Evolutionary conservation across 2,329 filamentous ascomycete species (phyloP).

Genomic region (Beauveria varroae): DNA sequence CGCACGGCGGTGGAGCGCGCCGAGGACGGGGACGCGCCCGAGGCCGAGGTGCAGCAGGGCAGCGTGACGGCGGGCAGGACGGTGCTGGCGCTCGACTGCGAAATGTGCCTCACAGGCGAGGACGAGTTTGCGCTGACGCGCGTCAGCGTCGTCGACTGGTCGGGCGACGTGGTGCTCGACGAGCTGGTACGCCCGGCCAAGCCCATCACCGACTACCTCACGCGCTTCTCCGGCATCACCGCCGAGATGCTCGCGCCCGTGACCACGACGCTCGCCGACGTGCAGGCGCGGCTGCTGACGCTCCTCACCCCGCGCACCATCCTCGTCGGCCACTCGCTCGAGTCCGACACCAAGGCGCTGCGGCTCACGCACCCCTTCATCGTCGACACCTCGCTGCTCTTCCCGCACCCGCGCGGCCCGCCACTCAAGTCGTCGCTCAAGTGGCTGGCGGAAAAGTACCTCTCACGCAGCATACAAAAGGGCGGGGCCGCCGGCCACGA

Average conservation of each 20-base stretch:
- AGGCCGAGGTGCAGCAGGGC: conserved; percentile 66
- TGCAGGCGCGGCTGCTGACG: conserved; percentile 68
- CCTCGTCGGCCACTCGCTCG: conserved; percentile 72
- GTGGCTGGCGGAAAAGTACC: conserved; percentile 79
- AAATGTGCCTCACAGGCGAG: conserved; percentile 89
- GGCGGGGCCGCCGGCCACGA: conserved; percentile 71
- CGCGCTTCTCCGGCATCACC: conserved; percentile 87
- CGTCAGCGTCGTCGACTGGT: conserved; percentile 81
- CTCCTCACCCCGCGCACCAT: conserved; percentile 67
- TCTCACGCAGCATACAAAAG: conserved; percentile 82
- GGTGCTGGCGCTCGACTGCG: conserved; percentile 81
- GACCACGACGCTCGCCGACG: conserved; percentile 74
- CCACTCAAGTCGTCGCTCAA: conserved; percentile 88
- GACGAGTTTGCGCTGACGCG: conserved; percentile 78
- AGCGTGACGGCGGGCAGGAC: conserved; percentile 77
- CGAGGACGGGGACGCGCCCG: conserved; percentile 60
- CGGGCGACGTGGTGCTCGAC: conserved; percentile 74
- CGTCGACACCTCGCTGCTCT: conserved; percentile 84
- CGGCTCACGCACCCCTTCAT: conserved; percentile 87
- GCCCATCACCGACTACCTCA: conserved; percentile 89
- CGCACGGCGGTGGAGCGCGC: conserved; percentile 63
- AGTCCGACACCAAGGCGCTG: conserved; percentile 77
- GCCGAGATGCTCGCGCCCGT: conserved; percentile 73
- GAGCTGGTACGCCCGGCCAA: conserved; percentile 85
- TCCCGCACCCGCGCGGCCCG: conserved; percentile 81